Evolutionary conservation across 1,139 yeast genomes (phyloP), one percentile per base, ranked within the genome.

Genomic region (Kluyveromyces sp.): DNA sequence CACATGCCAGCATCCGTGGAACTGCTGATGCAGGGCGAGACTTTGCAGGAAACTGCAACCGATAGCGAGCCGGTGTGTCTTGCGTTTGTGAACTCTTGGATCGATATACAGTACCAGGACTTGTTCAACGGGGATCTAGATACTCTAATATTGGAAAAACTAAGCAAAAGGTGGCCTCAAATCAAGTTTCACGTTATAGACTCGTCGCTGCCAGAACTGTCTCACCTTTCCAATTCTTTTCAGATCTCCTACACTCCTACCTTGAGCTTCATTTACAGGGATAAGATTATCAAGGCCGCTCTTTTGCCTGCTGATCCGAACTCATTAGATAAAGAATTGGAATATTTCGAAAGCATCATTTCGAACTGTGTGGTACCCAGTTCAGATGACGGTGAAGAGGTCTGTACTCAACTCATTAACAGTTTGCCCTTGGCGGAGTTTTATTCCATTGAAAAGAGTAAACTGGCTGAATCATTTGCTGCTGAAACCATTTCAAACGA

Each of bases 51-150:
- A n/a, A n/a, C n/a, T n/a, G n/a, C n/a, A n/a, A n/a, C n/a, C n/a
- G n/a, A n/a, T n/a, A n/a, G n/a, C 19, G n/a, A 11, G 4, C 33
- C 39, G n/a, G 31, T 25, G 13, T 19, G 49, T 8, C 41, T 50
- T 19, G 46, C 47, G 13, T 50, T 50, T 30, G 46, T 46, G 11
- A 39, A 45, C 19, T 48, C 53, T n/a, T 50, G 51, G 49, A 47
- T 49, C 46, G 46, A 45, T 12, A 25, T 41, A 6, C 34, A 41
- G 8, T 39, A 42, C 32, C 31, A 33, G 33, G 39, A 44, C 4
- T 13, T 46, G 46, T 47, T 50, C 29, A 42, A 41, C 17, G 44
- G 48, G 8, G 47, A 46, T 16, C 44, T 29, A 20, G 33, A 49
- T 18, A 22, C 40, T n/a, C 35, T 46, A 9, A 29, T 46, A 31